Evolutionary conservation across 371 early-diverging fungal genomes (phyloP).

Genomic region (Capillidium rhysosporum): DNA sequence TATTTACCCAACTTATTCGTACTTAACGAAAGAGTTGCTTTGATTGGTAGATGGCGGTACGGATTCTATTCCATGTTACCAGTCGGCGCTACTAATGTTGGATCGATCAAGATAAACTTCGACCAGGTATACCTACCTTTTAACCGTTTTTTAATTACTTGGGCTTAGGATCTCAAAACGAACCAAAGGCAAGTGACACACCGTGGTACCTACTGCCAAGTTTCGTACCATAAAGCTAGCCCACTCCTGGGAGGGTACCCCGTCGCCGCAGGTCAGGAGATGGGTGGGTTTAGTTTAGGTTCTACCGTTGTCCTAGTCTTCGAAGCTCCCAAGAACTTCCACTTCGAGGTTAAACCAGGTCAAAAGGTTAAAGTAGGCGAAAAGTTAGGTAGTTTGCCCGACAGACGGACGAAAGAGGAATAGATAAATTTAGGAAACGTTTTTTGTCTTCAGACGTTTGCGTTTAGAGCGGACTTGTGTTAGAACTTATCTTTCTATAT

Average conservation of each 20-base stretch:
- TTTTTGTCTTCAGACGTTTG: too few relatives aligned
- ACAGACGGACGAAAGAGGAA: background rate
- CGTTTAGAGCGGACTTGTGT: too few relatives aligned
- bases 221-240: slow-evolving; percentile 40
- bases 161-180: slow-evolving; percentile 39
- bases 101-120: slow-evolving; percentile 79
- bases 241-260: slow-evolving; percentile 41
- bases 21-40: slow-evolving; percentile 83
- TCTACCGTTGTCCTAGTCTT: slow-evolving; percentile 93
- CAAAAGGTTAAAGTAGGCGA: slow-evolving; percentile 71
- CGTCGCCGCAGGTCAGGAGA: slow-evolving; percentile 57
- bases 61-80: slow-evolving; percentile 92
- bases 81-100: slow-evolving; percentile 96
- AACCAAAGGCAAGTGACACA: slow-evolving; percentile 35
- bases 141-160: background rate
- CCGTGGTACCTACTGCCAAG: slow-evolving; percentile 59
- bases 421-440: too few relatives aligned
- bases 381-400: slow-evolving; percentile 26
- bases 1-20: slow-evolving; percentile 73
- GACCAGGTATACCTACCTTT: slow-evolving; percentile 36
- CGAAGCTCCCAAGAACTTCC: slow-evolving; percentile 72
- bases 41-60: slow-evolving; percentile 79
- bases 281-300: slow-evolving; percentile 89
- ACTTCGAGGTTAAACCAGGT: slow-evolving; percentile 47
- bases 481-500: too few relatives aligned